phyloP scores from a whole-genome alignment of 169 alveolate genomes.

The Plasmodium knowlesi region DNA sequence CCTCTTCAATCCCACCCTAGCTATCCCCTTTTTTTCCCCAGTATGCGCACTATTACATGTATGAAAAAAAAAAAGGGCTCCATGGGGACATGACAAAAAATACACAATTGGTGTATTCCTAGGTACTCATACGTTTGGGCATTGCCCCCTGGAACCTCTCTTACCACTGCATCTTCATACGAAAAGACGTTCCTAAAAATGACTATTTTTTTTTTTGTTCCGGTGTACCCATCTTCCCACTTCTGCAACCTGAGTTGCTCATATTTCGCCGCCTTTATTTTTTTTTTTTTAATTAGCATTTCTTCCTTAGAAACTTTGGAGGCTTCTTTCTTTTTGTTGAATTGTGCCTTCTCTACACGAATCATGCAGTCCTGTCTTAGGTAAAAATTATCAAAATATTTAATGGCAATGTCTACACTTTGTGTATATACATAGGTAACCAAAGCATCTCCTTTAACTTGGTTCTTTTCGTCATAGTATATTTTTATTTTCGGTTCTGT shows the following conservation, averaged over 20 bases:
- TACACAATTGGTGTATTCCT: neutral
- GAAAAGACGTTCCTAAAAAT: slow-evolving; percentile 86
- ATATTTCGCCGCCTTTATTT: slow-evolving; percentile 77
- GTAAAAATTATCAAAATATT: slow-evolving; percentile 84
- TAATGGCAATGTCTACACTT: slow-evolving; percentile 87
- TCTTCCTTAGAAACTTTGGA: slow-evolving; percentile 67
- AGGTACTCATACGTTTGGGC: neutral
- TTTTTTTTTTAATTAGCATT: slow-evolving; percentile 38
- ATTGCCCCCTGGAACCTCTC: neutral
- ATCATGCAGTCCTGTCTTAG: slow-evolving; percentile 82
- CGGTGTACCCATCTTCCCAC: slow-evolving; percentile 63
- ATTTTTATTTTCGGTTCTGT: slow-evolving; percentile 87
- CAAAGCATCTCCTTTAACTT: slow-evolving; percentile 87
- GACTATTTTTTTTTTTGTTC: slow-evolving; percentile 80
- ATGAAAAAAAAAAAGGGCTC: neutral
- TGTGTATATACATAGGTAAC: slow-evolving; percentile 87
- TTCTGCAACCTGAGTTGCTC: slow-evolving; percentile 75
- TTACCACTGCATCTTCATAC: slow-evolving; percentile 81
- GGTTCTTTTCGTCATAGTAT: slow-evolving; percentile 83
- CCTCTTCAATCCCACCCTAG: neutral
- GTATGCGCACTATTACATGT: neutral
- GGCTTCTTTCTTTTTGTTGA: slow-evolving; percentile 57
- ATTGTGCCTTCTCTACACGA: slow-evolving; percentile 85
- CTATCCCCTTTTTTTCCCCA: neutral
- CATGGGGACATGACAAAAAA: neutral